phyloP scores from a whole-genome alignment of 768 basidiomycete species.

The Gloeophyllum trabeum region DNA sequence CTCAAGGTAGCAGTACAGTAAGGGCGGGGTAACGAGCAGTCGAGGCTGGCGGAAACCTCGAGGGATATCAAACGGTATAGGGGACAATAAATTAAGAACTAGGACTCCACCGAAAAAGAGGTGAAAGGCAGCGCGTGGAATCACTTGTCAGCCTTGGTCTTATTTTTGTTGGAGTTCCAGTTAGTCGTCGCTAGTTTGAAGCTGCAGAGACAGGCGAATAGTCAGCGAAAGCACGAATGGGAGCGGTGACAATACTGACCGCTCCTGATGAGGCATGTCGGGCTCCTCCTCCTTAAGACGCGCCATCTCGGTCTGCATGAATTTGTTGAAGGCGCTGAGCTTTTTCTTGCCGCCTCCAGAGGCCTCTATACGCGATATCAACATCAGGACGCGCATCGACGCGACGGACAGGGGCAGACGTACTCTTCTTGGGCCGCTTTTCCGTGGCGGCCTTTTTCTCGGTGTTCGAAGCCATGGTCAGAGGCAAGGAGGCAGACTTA shows the following conservation, averaged over 20 bases:
- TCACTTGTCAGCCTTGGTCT: slow-evolving; percentile 29
- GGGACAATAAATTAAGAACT: neutral
- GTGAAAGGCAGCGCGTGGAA: neutral
- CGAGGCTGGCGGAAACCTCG: slow-evolving; percentile 2
- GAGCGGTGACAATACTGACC: slow-evolving; percentile 37
- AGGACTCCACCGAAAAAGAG: neutral
- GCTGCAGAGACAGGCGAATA: slow-evolving; percentile 21
- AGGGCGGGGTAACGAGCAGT: too few relatives aligned
- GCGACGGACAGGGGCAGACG: slow-evolving; percentile 13
- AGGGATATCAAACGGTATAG: slow-evolving; percentile 1
- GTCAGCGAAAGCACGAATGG: neutral
- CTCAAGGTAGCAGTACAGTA: too few relatives aligned
- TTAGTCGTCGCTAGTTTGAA: slow-evolving; percentile 68
- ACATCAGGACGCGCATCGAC: slow-evolving; percentile 7
- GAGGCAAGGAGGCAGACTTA: slow-evolving; percentile 2
- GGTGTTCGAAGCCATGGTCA: slow-evolving; percentile 32
- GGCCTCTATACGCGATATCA: slow-evolving; percentile 28
- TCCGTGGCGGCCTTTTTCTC: slow-evolving; percentile 28
- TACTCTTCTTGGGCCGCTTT: slow-evolving; percentile 48
- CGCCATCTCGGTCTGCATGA: slow-evolving; percentile 70
- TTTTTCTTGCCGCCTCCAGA: slow-evolving; percentile 44
- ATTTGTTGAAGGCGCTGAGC: slow-evolving; percentile 69
- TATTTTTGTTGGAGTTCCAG: slow-evolving; percentile 70
- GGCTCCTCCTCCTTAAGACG: slow-evolving; percentile 71
- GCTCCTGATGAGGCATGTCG: slow-evolving; percentile 59